Evolutionary conservation across 305 asterid species (phyloP).

Genomic region (Rubia peregrina): DNA sequence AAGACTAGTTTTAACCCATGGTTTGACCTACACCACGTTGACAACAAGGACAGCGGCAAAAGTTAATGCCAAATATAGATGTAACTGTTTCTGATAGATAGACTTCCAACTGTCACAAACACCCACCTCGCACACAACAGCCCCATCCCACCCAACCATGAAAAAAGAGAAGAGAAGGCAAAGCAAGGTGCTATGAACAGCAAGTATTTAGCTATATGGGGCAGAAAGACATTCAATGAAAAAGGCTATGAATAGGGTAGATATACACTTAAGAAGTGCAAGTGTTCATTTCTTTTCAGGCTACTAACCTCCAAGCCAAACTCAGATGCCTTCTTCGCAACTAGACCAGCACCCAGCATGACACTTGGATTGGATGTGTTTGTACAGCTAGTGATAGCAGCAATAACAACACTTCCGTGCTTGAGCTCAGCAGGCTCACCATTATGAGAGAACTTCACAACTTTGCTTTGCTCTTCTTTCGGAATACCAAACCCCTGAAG

Average conservation of each 20-base stretch:
- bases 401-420: slow-evolving; percentile 84
- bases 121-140: background rate
- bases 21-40: slow-evolving; percentile 55
- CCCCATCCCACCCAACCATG: background rate
- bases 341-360: slow-evolving; percentile 92
- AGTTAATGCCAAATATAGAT: background rate
- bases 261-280: background rate
- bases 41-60: background rate
- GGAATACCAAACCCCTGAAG: slow-evolving; percentile 73
- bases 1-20: slow-evolving; percentile 85
- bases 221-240: background rate
- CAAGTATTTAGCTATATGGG: too few species aligned
- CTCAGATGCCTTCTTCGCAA: slow-evolving; percentile 83
- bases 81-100: too few species aligned
- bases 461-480: slow-evolving; percentile 61
- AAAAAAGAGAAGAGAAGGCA: too few species aligned
- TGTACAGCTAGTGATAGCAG: slow-evolving; percentile 83
- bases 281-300: slow-evolving; percentile 6
- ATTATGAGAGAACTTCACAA: slow-evolving; percentile 49
- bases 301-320: slow-evolving; percentile 71
- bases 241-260: slow-evolving; percentile 36
- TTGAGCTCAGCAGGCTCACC: slow-evolving; percentile 68
- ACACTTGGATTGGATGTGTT: slow-evolving; percentile 89
- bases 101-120: too few species aligned
- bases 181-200: too few species aligned